These are phyloP conservation scores for Mucor sp. DNA, from an alignment of 371 early-diverging fungal genomes.

Conservation along the genomic window DNA sequence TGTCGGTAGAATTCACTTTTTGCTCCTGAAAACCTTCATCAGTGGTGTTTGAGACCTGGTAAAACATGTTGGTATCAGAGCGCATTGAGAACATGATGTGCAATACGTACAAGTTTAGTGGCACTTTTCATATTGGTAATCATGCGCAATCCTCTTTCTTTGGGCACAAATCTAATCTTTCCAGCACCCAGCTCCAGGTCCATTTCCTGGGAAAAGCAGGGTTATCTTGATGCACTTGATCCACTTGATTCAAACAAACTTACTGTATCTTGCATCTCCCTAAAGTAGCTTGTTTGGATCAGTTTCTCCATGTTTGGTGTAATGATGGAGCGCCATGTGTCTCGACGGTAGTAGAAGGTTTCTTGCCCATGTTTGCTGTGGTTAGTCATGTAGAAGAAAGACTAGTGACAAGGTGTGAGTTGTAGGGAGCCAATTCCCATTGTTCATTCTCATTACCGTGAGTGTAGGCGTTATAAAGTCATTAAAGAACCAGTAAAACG, in stretches of 20 bases:
- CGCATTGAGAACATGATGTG: not conserved
- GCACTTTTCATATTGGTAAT: slow-evolving; percentile 33
- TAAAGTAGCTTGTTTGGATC: not conserved
- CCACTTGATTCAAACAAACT: not conserved
- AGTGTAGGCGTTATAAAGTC: slow-evolving; percentile 60
- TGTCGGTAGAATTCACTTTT: not conserved
- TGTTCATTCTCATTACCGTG: slow-evolving; percentile 27
- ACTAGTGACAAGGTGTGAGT: slow-evolving; percentile 29
- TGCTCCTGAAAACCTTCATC: not conserved
- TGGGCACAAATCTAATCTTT: slow-evolving; percentile 9
- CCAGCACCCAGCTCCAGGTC: slow-evolving; percentile 8
- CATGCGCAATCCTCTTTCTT: slow-evolving; percentile 14
- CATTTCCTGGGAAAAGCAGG: not conserved
- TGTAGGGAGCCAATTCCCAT: not conserved
- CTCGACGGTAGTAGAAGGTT: slow-evolving; percentile 78
- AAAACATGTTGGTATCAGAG: not conserved
- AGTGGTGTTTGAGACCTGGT: not conserved
- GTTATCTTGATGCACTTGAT: not conserved
- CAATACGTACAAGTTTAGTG: slow-evolving; percentile 9
- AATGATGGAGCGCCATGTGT: slow-evolving; percentile 66
- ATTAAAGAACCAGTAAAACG: slow-evolving; percentile 71
- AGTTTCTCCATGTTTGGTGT: slow-evolving; percentile 15
- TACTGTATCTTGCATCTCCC: not conserved
- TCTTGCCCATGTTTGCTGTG: slow-evolving; percentile 52
- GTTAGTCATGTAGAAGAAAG: slow-evolving; percentile 78